Conservation (phyloP, 768 basidiomycete genomes). For the Fomitopsis pulvina region DNA sequence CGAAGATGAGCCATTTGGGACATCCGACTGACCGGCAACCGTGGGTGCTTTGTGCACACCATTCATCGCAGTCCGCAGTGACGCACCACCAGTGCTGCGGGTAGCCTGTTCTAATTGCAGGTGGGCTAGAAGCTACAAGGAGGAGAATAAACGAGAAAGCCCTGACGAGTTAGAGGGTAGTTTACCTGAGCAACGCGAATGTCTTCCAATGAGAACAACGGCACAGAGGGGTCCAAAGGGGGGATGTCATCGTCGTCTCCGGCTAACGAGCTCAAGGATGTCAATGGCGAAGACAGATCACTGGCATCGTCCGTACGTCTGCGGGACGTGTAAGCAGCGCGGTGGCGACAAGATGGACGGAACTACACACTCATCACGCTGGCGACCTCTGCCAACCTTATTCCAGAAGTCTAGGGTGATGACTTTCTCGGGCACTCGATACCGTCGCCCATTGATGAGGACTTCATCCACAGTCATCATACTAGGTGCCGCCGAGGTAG, state of each 20-base stretch:
- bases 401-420: conserved; percentile 96
- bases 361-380: conserved; percentile 35
- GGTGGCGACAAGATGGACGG: neutral
- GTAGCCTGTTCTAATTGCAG: no score
- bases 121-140: no score
- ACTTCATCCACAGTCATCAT: conserved; percentile 74
- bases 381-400: conserved; percentile 48
- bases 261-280: conserved; percentile 67
- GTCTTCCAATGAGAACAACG: conserved; percentile 37
- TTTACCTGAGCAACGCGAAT: conserved; percentile 54
- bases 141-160: neutral
- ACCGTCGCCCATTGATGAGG: conserved; percentile 81
- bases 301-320: conserved; percentile 33
- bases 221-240: conserved; percentile 19
- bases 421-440: conserved; percentile 87
- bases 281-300: conserved; percentile 62
- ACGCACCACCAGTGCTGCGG: no score
- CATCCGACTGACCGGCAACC: no score
- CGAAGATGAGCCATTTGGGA: no score
- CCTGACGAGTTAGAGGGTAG: no score
- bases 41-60: no score
- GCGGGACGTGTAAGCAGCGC: neutral
- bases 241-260: conserved; percentile 37
- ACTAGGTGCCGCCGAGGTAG: conserved; percentile 30
- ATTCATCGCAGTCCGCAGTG: no score